Base-by-base conservation (phyloP, 2,329 filamentous ascomycete species). In the Penicillium sp. region DNA sequence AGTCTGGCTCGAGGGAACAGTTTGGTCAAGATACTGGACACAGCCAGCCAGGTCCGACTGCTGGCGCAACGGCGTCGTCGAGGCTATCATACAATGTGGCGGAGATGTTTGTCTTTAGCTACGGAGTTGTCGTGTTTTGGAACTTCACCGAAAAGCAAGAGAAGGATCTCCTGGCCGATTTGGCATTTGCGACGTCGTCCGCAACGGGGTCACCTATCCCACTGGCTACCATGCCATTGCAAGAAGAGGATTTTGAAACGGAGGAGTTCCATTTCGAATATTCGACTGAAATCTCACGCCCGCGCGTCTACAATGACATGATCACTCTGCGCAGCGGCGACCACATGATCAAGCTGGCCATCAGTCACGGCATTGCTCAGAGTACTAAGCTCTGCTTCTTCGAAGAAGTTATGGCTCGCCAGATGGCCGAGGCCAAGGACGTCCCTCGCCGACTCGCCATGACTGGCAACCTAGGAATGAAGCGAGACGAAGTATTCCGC, bases 181-280 rank as follows among this genome's bases (percentile, higher is more conserved):
- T 98, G 47, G 93, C 89, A 0, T 97, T 98, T 70, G 87, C 87
- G 8, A 66, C 66, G 1, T 69, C 70, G 8, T 70, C 70, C 1
- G 62, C 64, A 2, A 67, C 66, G 3, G 63, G 66, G 0, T 62
- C 64, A 3, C 68, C 70, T 6, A 67, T 80, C 17, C 80, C 85
- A 9, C 78, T 98, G 6, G 83, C 89, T 31, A 86, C 83, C 2
- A 80, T 88, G 31, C 88, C 90, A 0, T 75, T 95, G 21, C 82
- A 87, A 48, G 88, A 96, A 68, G 84, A 85, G 56, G 90, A 97
- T 64, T 95, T 94, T 60, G 93, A 98, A 72, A 98, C 87, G 0
- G 93, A 98, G 66, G 91, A 97, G 65, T 96, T 98, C 62, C 91
- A 98, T 66, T 98, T 98, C 65, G 90, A 97, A 69, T 98, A 98